Evolutionary conservation across 2,329 filamentous ascomycete species (phyloP), one percentile per base, ranked within the genome.

Genomic region (Macrophomina pseudophaseolina): DNA sequence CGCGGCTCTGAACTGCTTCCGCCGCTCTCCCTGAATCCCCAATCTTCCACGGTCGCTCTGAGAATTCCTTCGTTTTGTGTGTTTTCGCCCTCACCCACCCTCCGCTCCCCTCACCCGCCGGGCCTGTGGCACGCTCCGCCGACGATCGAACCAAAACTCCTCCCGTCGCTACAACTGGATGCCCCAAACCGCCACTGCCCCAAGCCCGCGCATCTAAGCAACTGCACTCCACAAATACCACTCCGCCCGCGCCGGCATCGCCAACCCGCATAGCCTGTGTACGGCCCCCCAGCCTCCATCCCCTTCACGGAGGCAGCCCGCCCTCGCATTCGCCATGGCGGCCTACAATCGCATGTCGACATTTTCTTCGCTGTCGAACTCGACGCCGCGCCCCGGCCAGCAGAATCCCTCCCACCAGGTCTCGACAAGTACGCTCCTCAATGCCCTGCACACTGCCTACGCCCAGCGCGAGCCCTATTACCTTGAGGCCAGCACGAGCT

Each of bases 341-440:
- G 71, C 69, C 62, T 70, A 79, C 72, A 87, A 78, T 71, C 86
- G 87, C 72, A 85, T 85, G 78, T 88, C 87, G 32, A 82, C 86
- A 65, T 88, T 86, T 74, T 90, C 87, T 53, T 86, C 79, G 68
- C 78, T 91, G 70, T 88, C 89, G 54, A 81, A 86, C 68, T 85
- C 84, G 49, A 84, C 83, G 70, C 79, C 82, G 54, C 83, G 83
- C 66, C 79, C 84, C 28, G 83, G 86, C 40, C 60, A 65, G 9
- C 88, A 88, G 65, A 88, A 90, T 73, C 87, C 92, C 74, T 85
- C 91, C 9, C 82, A 90, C 53, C 93, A 97, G 76, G 90, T 97
- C 65, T 97, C 94, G 6, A 97, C 94, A 2, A 97, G 94, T 1
- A 97, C 93, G 0, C 86, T 98, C 54, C 87, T 99, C 66, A 98